A percentile compares a stretch with the other conserved stretches of the same genome.
Conservation (phyloP, 148 eudicot genomes). For the Arctostaphylos glauca region DNA sequence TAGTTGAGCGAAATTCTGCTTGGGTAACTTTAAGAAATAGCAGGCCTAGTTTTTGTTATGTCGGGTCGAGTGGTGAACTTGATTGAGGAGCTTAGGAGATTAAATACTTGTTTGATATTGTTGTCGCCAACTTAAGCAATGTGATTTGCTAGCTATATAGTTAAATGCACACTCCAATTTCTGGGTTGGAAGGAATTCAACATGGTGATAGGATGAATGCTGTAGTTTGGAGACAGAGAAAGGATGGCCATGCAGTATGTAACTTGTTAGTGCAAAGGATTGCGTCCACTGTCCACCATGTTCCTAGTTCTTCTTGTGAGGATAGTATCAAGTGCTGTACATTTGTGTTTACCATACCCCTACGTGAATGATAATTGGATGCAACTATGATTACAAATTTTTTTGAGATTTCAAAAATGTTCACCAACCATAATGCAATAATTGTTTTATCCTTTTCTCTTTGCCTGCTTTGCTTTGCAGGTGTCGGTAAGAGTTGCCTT, state of each 20-base stretch:
- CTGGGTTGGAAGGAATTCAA: too few relatives aligned
- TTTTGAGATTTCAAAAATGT: neutral
- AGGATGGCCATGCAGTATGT: neutral
- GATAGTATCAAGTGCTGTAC: neutral
- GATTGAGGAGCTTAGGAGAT: neutral
- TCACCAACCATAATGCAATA: neutral
- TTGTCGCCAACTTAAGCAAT: neutral
- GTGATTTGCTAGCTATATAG: too few relatives aligned
- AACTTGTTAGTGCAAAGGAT: neutral
- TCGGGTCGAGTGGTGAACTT: neutral
- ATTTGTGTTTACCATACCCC: neutral
- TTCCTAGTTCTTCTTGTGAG: constrained; percentile 5
- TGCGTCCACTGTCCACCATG: neutral
- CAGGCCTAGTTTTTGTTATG: neutral
- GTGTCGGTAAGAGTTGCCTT: constrained; percentile 98
- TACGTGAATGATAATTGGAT: constrained; percentile 12
- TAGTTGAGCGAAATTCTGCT: neutral
- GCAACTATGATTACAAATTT: constrained; percentile 1
- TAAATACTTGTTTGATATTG: neutral
- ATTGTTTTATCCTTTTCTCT: neutral
- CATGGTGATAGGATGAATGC: too few relatives aligned
- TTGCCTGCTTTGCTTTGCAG: constrained; percentile 36
- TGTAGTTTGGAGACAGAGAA: neutral
- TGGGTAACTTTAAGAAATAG: neutral
- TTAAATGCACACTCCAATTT: too few relatives aligned